Conservation (phyloP, 352 stramenopile species). For the Pythium diclinum region DNA sequence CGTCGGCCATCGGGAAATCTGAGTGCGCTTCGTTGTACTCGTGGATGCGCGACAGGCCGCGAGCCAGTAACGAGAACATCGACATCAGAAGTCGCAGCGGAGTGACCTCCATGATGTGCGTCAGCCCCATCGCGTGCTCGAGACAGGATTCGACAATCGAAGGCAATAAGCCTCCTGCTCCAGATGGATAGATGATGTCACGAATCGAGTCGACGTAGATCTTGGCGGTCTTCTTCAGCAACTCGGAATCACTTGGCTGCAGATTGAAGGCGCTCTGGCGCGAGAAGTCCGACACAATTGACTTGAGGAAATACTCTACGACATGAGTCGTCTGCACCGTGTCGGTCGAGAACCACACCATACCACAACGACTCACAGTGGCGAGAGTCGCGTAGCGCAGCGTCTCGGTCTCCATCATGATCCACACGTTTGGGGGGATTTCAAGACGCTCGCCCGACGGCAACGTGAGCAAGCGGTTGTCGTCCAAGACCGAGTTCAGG, state of each 20-base stretch:
- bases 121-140: conserved; percentile 88
- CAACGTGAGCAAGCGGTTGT: conserved; percentile 99
- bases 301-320: conserved; percentile 79
- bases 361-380: conserved; percentile 99
- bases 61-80: conserved; percentile 94
- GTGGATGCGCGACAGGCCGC: conserved; percentile 92
- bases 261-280: conserved; percentile 60
- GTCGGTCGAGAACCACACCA: conserved; percentile 99
- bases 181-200: conserved; percentile 45
- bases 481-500: conserved; percentile 99
- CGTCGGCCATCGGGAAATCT: conserved; percentile 96
- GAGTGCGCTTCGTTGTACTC: conserved; percentile 99
- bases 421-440: conserved; percentile 98
- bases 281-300: conserved; percentile 67
- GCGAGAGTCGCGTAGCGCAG: conserved; percentile 97
- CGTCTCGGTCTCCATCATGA: conserved; percentile 99
- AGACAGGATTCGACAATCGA: conserved; percentile 92
- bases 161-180: conserved; percentile 37
- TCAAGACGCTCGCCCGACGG: conserved; percentile 98
- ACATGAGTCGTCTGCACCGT: conserved; percentile 94
- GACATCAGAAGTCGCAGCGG: conserved; percentile 93
- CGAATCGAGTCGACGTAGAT: conserved; percentile 61
- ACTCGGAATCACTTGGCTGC: conserved; percentile 62
- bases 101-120: conserved; percentile 97
- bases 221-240: conserved; percentile 60